Base-by-base conservation (phyloP, 495 filamentous ascomycete genomes). In the Peziza echinospora region DNA sequence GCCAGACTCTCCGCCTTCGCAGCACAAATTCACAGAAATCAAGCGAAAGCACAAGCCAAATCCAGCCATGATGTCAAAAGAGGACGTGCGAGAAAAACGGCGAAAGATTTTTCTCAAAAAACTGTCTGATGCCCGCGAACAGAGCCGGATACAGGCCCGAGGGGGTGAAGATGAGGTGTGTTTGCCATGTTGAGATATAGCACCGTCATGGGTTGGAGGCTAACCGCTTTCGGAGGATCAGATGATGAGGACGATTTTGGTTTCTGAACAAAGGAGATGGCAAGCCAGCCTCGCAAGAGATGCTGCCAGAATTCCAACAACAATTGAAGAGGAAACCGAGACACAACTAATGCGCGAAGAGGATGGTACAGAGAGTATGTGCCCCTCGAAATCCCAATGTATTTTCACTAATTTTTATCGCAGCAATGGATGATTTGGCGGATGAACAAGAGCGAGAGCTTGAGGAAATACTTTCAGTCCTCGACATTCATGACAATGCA, bases 121-220 rank as follows among this genome's bases (percentile, higher is more conserved):
- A 44, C 77, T 93, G n/a, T 67, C 75, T 54, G 72, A 76, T 50
- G 70, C 72, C 28, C 66, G 77, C 3, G 81, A 92, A 6, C 75
- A 82, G 11, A 67, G 62, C 55, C 55, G 69, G 60, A 73, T 77
- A 71, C 60, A 77, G 61, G 48, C 72, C 60, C 66, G 83, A 64
- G 72, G 74, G 30, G 65, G 82, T 1, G 80, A 82, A 41, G 83
- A 93, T 48, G 79, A 91, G 69, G 75, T 91, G 65, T 23, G 63
- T 57, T 37, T 7, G 25, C 16, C 21, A 21, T 26, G 7, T 46
- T 52, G n/a, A n/a, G n/a, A 19, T 16, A 16, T 24, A 21, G 6
- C 13, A 21, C 23, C 25, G 16, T 26, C 24, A 24, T 41, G 28
- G 16, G 10, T 37, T n/a, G n/a, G n/a, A n/a, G n/a, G n/a, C n/a